Percentiles rank a stretch among this genome's conserved stretches.
Evolutionary conservation across 495 filamentous ascomycete genomes (phyloP).

Genomic region (Penicillium alfredii): DNA sequence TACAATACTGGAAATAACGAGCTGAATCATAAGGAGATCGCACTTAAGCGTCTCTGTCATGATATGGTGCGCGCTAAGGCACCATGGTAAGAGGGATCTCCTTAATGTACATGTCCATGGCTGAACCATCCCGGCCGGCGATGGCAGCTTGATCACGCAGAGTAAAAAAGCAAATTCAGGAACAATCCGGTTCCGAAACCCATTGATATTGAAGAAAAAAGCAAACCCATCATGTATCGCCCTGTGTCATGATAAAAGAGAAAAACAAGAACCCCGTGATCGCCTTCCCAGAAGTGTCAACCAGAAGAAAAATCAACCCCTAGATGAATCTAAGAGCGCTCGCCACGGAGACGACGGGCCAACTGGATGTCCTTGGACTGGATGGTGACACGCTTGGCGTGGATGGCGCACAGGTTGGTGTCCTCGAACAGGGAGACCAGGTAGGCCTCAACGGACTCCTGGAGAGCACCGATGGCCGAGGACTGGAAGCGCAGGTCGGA

Average conservation of each 20-base stretch:
- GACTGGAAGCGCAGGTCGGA: constrained; percentile 99
- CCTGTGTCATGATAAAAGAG: constrained; percentile 41
- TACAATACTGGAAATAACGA: too few relatives aligned
- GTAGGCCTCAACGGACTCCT: constrained; percentile 99
- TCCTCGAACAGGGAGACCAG: constrained; percentile 99
- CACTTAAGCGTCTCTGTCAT: constrained; percentile 39
- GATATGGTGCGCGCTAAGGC: constrained; percentile 32
- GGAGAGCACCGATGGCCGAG: constrained; percentile 98
- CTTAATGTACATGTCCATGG: constrained; percentile 45
- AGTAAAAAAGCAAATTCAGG: constrained; percentile 29
- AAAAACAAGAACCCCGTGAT: constrained; percentile 42
- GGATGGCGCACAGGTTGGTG: constrained; percentile 99
- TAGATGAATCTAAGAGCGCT: constrained; percentile 63
- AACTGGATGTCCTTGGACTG: constrained; percentile 97
- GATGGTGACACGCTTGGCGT: constrained; percentile 99
- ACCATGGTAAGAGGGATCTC: constrained; percentile 24
- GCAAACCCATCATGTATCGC: constrained; percentile 48
- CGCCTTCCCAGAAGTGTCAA: constrained; percentile 42
- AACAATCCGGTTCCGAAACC: constrained; percentile 41
- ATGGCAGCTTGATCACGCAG: constrained; percentile 32
- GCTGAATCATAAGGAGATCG: constrained; percentile 27
- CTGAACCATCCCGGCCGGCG: constrained; percentile 30
- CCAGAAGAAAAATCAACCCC: constrained; percentile 27
- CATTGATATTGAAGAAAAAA: constrained; percentile 41
- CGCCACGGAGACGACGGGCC: constrained; percentile 91